These are phyloP conservation scores for Porogramme epimiltina DNA, from an alignment of 1,284 basidiomycete species.

Conservation along the genomic window DNA sequence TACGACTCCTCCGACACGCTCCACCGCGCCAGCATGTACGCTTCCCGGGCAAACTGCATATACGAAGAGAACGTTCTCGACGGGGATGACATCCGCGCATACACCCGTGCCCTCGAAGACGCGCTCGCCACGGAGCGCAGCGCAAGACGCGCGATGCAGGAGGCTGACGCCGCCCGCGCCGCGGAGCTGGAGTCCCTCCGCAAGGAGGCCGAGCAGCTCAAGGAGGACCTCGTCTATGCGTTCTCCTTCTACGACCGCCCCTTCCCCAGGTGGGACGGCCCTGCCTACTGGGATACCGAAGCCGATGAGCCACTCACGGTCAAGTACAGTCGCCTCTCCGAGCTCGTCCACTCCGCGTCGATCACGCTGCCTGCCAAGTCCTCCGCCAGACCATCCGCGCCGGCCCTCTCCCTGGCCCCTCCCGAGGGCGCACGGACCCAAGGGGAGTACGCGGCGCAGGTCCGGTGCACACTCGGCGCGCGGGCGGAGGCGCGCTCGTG, in stretches of 20 bases:
- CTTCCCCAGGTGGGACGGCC: no score
- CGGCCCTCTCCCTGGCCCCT: not conserved
- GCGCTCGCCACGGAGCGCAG: slow-evolving; percentile 18
- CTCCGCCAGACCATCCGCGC: not conserved
- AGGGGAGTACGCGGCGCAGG: slow-evolving; percentile 50
- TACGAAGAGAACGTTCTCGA: slow-evolving; percentile 28
- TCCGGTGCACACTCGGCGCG: slow-evolving; percentile 47
- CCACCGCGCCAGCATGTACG: slow-evolving; percentile 17
- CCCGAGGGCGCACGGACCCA: slow-evolving; percentile 34
- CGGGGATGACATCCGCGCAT: slow-evolving; percentile 8
- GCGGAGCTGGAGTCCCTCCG: slow-evolving; percentile 20
- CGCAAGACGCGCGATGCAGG: slow-evolving; percentile 14
- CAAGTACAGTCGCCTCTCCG: slow-evolving; percentile 26
- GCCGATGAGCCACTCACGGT: no score
- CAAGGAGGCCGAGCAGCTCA: slow-evolving; percentile 26
- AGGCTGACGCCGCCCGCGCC: slow-evolving; percentile 11
- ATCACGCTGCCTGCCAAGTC: not conserved
- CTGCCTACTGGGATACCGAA: no score
- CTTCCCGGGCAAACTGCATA: slow-evolving; percentile 24
- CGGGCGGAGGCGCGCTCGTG: slow-evolving; percentile 44
- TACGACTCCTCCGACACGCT: not conserved
- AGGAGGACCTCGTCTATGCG: no score
- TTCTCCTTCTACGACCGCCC: no score
- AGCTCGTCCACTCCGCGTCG: not conserved
- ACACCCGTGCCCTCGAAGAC: slow-evolving; percentile 21